These are phyloP conservation scores for Bifiguratus adelaidae DNA, from an alignment of 192 early-diverging fungal species.

Conservation along the genomic window DNA sequence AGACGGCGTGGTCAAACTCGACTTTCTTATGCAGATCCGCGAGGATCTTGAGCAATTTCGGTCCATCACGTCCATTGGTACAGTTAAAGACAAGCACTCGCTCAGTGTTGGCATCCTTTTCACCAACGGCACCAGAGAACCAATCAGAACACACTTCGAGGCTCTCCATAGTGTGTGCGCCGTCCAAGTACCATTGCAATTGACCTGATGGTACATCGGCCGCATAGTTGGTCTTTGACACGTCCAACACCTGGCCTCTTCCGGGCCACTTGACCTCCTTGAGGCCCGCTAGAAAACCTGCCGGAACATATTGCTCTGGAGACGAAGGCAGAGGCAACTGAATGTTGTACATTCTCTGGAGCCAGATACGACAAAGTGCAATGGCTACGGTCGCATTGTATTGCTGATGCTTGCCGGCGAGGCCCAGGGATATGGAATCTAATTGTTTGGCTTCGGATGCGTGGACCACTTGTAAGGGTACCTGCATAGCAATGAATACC, in stretches of 20 bases:
- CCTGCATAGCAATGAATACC: slow-evolving; percentile 13
- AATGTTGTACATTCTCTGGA: slow-evolving; percentile 25
- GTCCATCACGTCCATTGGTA: slow-evolving; percentile 61
- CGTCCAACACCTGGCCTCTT: slow-evolving; percentile 62
- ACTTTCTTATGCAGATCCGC: slow-evolving; percentile 22
- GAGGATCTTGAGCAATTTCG: slow-evolving; percentile 57
- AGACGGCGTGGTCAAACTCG: slow-evolving; percentile 55
- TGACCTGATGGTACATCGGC: background rate
- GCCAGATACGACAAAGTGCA: slow-evolving; percentile 61
- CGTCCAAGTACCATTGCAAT: slow-evolving; percentile 78
- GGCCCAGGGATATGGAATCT: slow-evolving; percentile 33
- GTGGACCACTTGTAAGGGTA: background rate
- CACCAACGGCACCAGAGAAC: slow-evolving; percentile 22
- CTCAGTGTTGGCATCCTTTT: slow-evolving; percentile 3
- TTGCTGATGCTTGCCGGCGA: slow-evolving; percentile 76
- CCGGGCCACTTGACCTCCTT: slow-evolving; percentile 73
- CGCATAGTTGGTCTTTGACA: slow-evolving; percentile 16
- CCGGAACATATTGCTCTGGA: slow-evolving; percentile 16
- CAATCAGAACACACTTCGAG: slow-evolving; percentile 48
- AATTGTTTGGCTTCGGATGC: background rate
- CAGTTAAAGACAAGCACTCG: slow-evolving; percentile 83
- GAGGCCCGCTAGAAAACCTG: slow-evolving; percentile 55
- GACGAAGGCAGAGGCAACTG: background rate
- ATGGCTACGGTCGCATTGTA: slow-evolving; percentile 77
- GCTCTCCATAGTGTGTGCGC: slow-evolving; percentile 91